Base-by-base conservation (phyloP, 2,329 filamentous ascomycete genomes). In the Epichloe brachyelytri region DNA sequence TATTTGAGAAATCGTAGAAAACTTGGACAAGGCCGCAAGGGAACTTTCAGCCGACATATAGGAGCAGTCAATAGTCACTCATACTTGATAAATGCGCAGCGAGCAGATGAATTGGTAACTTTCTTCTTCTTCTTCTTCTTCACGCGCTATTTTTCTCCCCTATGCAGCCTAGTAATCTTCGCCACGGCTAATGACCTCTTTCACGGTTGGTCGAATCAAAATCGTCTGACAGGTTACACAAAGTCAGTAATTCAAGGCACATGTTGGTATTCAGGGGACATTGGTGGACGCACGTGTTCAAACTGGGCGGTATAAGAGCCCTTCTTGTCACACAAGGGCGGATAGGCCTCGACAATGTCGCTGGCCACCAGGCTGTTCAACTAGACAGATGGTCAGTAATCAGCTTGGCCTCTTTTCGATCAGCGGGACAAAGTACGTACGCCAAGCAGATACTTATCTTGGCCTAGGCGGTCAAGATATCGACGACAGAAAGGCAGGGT, bases 221-320 rank as follows among this genome's bases (percentile, higher is more conserved):
- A 90, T 85, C 36, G 86, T 87, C 83, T 88, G 50, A 37, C 6
- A 26, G 12, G 3, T 7, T 33, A 34, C 8, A 20, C 43, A 48
- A 37, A 30, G 52, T 54, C 49, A 59, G 57, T 44, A 30, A 30
- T 10, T 30, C 26, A 11, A 30, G 10, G 26, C 8, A 30, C 26
- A 10, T 30, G 26, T 10, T 30, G 26, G 8, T 30, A 30, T 10
- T 30, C 26, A 4, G 26, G 26, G 3, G 3, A 30, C 26, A 30
- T 30, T 10, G n/a, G 36, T 22, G 5, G 52, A 79, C 86, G 78
- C 71, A 94, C 89, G 72, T 96, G 90, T 74, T 96, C 90, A 65
- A 82, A 95, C 66, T 96, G 90, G 56, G 90, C 91, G 26, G 89
- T 94, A 68, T 95, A 95, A 26, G 87, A 94, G 53, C 91, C 91